A percentile compares a stretch with the other conserved stretches of the same genome.
Evolutionary conservation across 106 monocot species (phyloP).

Genomic region (Dioscorea zingiberensis): DNA sequence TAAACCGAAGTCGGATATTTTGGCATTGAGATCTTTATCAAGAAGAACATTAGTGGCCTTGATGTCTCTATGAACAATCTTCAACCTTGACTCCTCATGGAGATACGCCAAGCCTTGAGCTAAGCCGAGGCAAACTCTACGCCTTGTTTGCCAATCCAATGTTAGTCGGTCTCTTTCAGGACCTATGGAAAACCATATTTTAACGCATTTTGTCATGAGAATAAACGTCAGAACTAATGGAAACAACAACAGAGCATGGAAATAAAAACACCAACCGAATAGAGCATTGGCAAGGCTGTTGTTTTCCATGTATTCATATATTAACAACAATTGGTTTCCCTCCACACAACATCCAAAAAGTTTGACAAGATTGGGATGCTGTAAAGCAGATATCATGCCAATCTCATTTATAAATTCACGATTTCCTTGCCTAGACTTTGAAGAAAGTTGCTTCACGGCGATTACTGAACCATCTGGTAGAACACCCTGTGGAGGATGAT

Average conservation of each 20-base stretch:
- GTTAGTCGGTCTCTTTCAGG: neutral
- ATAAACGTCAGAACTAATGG: neutral
- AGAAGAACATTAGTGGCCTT: slow-evolving; percentile 28
- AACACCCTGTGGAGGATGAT: slow-evolving; percentile 7
- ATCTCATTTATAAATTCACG: slow-evolving; percentile 22
- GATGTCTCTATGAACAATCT: slow-evolving; percentile 37
- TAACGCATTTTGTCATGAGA: no score
- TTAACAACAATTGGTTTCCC: slow-evolving; percentile 13
- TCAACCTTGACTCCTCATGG: slow-evolving; percentile 27
- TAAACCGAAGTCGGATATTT: slow-evolving; percentile 40
- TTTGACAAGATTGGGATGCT: slow-evolving; percentile 22
- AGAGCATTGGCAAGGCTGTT: slow-evolving; percentile 23
- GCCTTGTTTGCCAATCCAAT: slow-evolving; percentile 26
- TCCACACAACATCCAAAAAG: slow-evolving; percentile 23
- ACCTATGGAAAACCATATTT: neutral
- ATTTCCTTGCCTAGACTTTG: slow-evolving; percentile 18
- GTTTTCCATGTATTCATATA: slow-evolving; percentile 23
- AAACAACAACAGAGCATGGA: neutral
- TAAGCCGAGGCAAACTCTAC: slow-evolving; percentile 20
- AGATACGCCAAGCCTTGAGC: slow-evolving; percentile 28
- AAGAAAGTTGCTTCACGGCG: slow-evolving; percentile 18
- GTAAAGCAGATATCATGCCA: slow-evolving; percentile 21
- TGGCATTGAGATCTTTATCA: slow-evolving; percentile 28
- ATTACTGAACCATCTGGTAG: slow-evolving; percentile 10
- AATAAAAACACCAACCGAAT: slow-evolving; percentile 13